phyloP scores from a whole-genome alignment of 2,329 filamentous ascomycete species.

The Paecilomyces sp. region DNA sequence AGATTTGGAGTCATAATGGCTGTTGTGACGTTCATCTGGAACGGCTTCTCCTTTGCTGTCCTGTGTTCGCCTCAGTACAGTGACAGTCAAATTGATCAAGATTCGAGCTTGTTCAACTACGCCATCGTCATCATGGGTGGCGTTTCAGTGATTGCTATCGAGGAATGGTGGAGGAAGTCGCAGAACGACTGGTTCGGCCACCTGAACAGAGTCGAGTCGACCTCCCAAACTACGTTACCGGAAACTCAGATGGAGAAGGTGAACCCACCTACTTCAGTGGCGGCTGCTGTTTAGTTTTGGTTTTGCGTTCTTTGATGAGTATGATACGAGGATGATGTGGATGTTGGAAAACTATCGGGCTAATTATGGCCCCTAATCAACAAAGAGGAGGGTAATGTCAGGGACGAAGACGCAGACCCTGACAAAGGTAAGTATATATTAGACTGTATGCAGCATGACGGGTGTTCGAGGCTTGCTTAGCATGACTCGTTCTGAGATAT shows the following conservation, averaged over 20 bases:
- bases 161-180: constrained; percentile 31
- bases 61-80: constrained; percentile 36
- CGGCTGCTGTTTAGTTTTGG: not conserved
- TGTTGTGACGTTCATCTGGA: constrained; percentile 38
- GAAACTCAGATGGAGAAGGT: not conserved
- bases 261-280: not conserved
- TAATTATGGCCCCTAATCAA: not conserved
- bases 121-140: constrained; percentile 40
- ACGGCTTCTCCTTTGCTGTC: constrained; percentile 39
- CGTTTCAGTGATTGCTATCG: constrained; percentile 33
- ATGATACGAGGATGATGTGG: not conserved
- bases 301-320: not conserved
- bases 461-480: constrained; percentile 5
- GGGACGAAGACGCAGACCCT: not conserved
- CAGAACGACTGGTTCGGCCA: constrained; percentile 21
- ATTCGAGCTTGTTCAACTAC: constrained; percentile 19
- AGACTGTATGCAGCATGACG: constrained; percentile 4
- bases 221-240: not conserved
- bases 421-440: not conserved
- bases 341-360: not conserved
- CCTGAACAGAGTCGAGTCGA: not conserved
- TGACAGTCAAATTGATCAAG: constrained; percentile 10
- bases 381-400: not conserved
- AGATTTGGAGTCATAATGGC: constrained; percentile 35
- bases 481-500: constrained; percentile 11